Conservation (phyloP, 2,329 filamentous ascomycete species). For the Diaporthe citri region DNA sequence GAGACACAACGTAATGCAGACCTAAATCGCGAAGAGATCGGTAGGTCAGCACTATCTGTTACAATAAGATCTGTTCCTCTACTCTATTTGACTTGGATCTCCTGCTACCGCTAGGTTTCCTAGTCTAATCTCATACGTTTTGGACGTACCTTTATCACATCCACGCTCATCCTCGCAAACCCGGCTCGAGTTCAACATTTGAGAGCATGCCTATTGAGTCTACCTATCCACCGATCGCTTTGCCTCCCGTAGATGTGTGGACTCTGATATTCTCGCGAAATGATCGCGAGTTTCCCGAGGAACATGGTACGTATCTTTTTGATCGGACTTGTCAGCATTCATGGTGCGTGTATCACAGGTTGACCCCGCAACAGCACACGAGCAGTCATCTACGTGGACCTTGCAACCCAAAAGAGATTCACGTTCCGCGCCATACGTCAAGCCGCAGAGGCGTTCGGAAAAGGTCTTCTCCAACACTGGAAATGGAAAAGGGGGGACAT, state of each 20-base stretch:
- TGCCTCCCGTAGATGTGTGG: constrained; percentile 8
- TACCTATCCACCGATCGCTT: not conserved
- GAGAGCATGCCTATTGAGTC: constrained; percentile 3
- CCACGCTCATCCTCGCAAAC: not conserved
- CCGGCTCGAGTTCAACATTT: not conserved
- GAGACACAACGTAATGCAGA: not conserved
- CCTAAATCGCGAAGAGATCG: not conserved
- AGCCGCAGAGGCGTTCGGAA: constrained; percentile 2
- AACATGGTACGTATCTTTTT: not conserved
- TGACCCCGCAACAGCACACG: not conserved
- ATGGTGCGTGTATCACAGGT: not conserved
- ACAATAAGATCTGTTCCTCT: not conserved
- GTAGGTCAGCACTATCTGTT: not conserved
- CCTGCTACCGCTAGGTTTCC: not conserved
- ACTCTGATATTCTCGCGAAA: not conserved
- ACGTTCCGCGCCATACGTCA: not conserved
- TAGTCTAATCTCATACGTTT: not conserved
- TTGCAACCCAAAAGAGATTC: not conserved
- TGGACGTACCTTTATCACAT: not conserved
- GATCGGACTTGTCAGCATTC: not conserved
- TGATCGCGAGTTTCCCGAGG: constrained; percentile 8
- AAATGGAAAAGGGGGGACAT: not conserved
- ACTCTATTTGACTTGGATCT: not conserved
- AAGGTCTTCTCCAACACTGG: not conserved
- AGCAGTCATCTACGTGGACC: constrained; percentile 11